These are phyloP conservation scores for Ceratocystis lukuohia DNA, from an alignment of 2,329 filamentous ascomycete species.

Conservation along the genomic window DNA sequence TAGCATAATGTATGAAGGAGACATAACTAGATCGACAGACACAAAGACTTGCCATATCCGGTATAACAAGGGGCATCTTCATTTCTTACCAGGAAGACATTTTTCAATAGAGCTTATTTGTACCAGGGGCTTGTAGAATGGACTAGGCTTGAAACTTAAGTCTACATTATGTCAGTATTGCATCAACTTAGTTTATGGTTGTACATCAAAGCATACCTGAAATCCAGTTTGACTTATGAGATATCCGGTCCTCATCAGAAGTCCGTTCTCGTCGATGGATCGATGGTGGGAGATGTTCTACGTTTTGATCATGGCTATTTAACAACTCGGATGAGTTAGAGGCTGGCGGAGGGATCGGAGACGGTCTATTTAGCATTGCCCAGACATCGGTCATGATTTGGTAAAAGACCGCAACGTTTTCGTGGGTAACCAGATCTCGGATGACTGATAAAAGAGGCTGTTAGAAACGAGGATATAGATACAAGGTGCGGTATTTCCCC, in stretches of 20 bases:
- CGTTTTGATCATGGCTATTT: neutral
- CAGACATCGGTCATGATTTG: slow-evolving; percentile 26
- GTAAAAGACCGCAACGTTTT: slow-evolving; percentile 31
- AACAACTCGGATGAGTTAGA: neutral
- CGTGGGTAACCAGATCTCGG: slow-evolving; percentile 28
- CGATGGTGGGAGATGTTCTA: too few relatives aligned
- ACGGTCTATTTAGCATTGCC: neutral
- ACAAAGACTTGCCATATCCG: neutral
- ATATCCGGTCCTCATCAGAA: too few relatives aligned
- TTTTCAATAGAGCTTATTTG: slow-evolving; percentile 51
- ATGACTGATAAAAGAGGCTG: slow-evolving; percentile 29
- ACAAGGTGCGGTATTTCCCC: too few relatives aligned
- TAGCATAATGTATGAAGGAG: neutral
- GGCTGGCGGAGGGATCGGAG: neutral
- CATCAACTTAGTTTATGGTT: neutral
- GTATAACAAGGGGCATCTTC: neutral
- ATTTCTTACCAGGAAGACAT: slow-evolving; percentile 52
- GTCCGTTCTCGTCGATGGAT: too few relatives aligned
- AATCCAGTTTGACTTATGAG: too few relatives aligned
- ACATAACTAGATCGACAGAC: neutral
- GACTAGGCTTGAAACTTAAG: slow-evolving; percentile 52
- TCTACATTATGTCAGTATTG: neutral
- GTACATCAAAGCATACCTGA: too few relatives aligned
- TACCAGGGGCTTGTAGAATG: slow-evolving; percentile 64
- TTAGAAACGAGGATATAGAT: neutral